Evolutionary conservation across 139 green algal genomes (phyloP).

Genomic region (Chlorella vulgaris): DNA sequence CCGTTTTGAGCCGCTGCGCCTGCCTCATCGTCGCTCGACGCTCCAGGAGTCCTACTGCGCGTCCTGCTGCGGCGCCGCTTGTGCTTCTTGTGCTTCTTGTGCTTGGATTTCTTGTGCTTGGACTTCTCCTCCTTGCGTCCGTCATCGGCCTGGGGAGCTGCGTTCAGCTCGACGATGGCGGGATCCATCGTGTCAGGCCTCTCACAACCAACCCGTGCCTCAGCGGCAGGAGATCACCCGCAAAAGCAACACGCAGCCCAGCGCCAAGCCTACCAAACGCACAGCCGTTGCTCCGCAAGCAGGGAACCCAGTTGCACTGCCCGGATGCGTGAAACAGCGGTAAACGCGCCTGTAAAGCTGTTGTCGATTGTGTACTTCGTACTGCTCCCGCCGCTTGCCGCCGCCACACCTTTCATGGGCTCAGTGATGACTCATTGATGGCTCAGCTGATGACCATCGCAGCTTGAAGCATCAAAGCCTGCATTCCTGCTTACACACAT

Average conservation of each 20-base stretch:
- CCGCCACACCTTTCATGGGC: too few relatives aligned
- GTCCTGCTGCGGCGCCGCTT: slow-evolving; percentile 49
- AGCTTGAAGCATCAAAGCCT: too few relatives aligned
- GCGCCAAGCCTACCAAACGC: neutral
- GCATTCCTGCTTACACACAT: too few relatives aligned
- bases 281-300: too few relatives aligned
- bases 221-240: neutral
- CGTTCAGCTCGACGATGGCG: neutral
- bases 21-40: neutral
- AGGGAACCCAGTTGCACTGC: too few relatives aligned
- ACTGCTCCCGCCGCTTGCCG: too few relatives aligned
- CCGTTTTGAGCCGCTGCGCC: neutral
- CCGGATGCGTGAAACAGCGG: too few relatives aligned
- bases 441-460: too few relatives aligned
- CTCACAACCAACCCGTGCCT: too few relatives aligned
- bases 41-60: slow-evolving; percentile 40
- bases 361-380: too few relatives aligned
- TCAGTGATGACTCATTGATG: too few relatives aligned
- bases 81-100: slow-evolving; percentile 58
- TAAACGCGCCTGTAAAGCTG: too few relatives aligned
- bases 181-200: neutral
- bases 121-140: neutral
- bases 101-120: slow-evolving; percentile 41
- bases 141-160: neutral
- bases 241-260: neutral